phyloP scores from a whole-genome alignment of 306 rosid species.

The Pterocarpus santalinus region DNA sequence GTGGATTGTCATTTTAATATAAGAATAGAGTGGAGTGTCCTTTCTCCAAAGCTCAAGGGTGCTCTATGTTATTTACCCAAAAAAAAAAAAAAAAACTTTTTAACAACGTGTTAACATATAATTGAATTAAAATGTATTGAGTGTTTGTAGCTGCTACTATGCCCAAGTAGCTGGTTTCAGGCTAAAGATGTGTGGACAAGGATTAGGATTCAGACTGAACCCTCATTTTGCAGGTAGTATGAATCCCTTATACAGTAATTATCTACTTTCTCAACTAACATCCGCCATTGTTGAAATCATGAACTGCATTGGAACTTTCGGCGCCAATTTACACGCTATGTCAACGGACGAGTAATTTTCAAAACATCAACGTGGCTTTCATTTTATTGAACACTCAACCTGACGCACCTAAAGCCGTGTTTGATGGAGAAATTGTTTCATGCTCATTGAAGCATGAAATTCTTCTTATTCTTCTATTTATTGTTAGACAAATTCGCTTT shows the following conservation, averaged over 20 bases:
- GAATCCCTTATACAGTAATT: neutral
- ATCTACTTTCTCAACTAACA: neutral
- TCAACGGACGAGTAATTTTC: neutral
- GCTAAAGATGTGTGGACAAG: neutral
- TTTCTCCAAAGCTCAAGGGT: no score
- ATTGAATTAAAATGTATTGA: neutral
- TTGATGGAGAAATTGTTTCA: no score
- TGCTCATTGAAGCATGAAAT: no score
- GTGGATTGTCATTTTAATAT: no score
- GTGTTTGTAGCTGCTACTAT: neutral
- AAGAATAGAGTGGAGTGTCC: no score
- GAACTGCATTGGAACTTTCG: neutral
- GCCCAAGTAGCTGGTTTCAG: neutral
- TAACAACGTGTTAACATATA: neutral
- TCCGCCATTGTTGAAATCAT: conserved; percentile 36
- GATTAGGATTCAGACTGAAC: neutral
- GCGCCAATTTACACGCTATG: conserved; percentile 5
- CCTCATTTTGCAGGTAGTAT: neutral
- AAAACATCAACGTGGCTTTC: neutral
- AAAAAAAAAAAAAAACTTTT: no score
- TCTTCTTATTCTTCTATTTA: no score
- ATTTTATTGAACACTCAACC: neutral
- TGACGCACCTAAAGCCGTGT: conserved; percentile 31
- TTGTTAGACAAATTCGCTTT: no score
- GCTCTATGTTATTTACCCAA: no score